Base-by-base conservation (phyloP, 305 asterid genomes). In the Euphrasia arctica region DNA sequence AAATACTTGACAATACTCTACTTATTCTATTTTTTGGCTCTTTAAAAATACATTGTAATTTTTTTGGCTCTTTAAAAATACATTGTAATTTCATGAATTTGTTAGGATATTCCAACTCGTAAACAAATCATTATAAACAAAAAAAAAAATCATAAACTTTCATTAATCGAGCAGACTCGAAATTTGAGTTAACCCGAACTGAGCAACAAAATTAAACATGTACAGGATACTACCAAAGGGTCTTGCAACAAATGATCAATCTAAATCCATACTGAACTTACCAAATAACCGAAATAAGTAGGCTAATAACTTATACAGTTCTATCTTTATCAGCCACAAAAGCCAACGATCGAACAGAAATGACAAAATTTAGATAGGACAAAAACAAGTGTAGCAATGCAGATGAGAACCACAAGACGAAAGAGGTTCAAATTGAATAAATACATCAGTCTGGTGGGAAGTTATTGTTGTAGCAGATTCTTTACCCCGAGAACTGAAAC, bases 261-360 rank as follows among this genome's bases (percentile, higher is more conserved):
- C 45, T 39, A 39, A 58, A 68, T 58, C 54, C 64, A 43, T 25
- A 8, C 9, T 28, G 39, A 64, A 52, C 55, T 73, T 68, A 64
- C 39, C 27, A 25, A 25, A 25, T 58, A 58, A 25, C 45, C 2
- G 45, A 39, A 39, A 47, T 47, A 47, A 47, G 28, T 27, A 14
- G 73, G 43, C 70, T 5, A 58, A 43, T 48, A 62, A 64, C 60
- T 68, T 72, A 72, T 68, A 65, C 74, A 32, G 5, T 32, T 32
- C 5, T 32, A 32, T 32, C 36, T 32, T 32, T 32, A 32, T 32
- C 5, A 32, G 36, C 36, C 5, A 32, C 58, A 64, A 65, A 62
- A 55, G 31, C 50, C 42, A 58, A 36, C 32, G 54, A 67, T 50
- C 34, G 15, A 70, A 62, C 75, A 41, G 42, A 48, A 25, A 25